These are phyloP conservation scores for Cucurbita pepo DNA, from an alignment of 306 rosid species.

Conservation along the genomic window DNA sequence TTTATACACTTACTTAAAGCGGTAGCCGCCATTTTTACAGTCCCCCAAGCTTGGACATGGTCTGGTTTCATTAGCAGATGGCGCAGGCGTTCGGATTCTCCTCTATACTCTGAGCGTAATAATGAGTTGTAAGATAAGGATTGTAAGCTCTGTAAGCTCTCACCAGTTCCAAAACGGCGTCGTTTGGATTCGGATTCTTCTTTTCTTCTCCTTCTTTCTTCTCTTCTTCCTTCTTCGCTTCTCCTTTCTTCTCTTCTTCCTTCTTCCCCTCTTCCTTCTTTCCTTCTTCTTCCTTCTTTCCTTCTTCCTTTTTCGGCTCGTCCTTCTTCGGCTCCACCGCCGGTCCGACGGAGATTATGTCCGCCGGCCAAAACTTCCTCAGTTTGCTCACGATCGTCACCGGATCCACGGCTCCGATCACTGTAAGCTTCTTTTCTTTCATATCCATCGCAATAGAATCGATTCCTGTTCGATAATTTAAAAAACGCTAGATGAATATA, in stretches of 20 bases:
- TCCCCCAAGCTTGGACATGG: neutral
- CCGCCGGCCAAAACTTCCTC: conserved; percentile 57
- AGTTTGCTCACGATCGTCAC: conserved; percentile 63
- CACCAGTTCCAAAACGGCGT: conserved; percentile 48
- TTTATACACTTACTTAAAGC: too few relatives aligned
- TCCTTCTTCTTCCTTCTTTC: conserved; percentile 35
- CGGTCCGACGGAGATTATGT: conserved; percentile 55
- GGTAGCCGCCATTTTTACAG: neutral
- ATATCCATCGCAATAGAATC: conserved; percentile 79
- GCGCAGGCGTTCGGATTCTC: conserved; percentile 89
- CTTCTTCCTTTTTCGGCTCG: conserved; percentile 55
- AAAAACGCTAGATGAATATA: neutral
- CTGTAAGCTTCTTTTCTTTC: conserved; percentile 76
- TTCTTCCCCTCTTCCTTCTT: conserved; percentile 38
- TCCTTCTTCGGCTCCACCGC: conserved; percentile 87
- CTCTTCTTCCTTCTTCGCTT: neutral
- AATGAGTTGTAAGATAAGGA: conserved; percentile 51
- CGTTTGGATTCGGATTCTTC: conserved; percentile 21
- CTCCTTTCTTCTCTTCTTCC: conserved; percentile 27
- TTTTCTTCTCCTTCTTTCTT: conserved; percentile 34
- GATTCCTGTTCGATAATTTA: conserved; percentile 32
- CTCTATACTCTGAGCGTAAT: conserved; percentile 70
- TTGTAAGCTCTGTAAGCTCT: conserved; percentile 56
- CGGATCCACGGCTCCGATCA: conserved; percentile 81
- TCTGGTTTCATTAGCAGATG: conserved; percentile 23